Evolutionary conservation across 495 filamentous ascomycete genomes (phyloP).

Genomic region (Neurospora sp.): DNA sequence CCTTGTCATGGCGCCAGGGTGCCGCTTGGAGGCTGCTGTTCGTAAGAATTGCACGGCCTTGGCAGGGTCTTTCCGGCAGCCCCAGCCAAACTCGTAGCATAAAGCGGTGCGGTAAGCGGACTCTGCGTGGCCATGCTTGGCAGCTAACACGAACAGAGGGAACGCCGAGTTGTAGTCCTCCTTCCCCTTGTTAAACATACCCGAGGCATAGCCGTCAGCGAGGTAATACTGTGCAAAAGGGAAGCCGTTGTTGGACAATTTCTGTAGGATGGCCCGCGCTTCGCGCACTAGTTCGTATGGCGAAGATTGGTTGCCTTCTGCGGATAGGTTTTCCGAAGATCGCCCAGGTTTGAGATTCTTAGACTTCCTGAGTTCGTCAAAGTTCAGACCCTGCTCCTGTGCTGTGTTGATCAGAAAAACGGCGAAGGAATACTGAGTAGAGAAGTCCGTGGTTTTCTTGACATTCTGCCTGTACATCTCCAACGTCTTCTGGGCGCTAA

Average conservation of each 20-base stretch:
- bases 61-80: slow-evolving; percentile 72
- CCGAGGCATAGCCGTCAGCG: slow-evolving; percentile 86
- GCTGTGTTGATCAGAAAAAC: slow-evolving; percentile 84
- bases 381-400: slow-evolving; percentile 48
- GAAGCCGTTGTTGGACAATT: slow-evolving; percentile 74
- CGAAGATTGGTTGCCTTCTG: slow-evolving; percentile 36
- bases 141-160: slow-evolving; percentile 81
- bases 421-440: slow-evolving; percentile 89
- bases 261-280: slow-evolving; percentile 78
- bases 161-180: slow-evolving; percentile 87
- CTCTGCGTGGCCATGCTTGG: slow-evolving; percentile 96
- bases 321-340: slow-evolving; percentile 30
- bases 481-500: slow-evolving; percentile 83
- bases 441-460: slow-evolving; percentile 86
- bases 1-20: slow-evolving; percentile 89
- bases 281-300: slow-evolving; percentile 69
- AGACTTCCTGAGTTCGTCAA: slow-evolving; percentile 28
- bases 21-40: slow-evolving; percentile 80
- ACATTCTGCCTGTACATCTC: slow-evolving; percentile 96
- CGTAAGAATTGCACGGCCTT: slow-evolving; percentile 93
- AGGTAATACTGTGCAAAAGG: slow-evolving; percentile 98
- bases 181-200: slow-evolving; percentile 86
- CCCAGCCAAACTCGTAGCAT: slow-evolving; percentile 98
- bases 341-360: slow-evolving; percentile 31
- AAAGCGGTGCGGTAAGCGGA: slow-evolving; percentile 87